Base-by-base conservation (phyloP, 306 rosid genomes). In the Prunus salicina region DNA sequence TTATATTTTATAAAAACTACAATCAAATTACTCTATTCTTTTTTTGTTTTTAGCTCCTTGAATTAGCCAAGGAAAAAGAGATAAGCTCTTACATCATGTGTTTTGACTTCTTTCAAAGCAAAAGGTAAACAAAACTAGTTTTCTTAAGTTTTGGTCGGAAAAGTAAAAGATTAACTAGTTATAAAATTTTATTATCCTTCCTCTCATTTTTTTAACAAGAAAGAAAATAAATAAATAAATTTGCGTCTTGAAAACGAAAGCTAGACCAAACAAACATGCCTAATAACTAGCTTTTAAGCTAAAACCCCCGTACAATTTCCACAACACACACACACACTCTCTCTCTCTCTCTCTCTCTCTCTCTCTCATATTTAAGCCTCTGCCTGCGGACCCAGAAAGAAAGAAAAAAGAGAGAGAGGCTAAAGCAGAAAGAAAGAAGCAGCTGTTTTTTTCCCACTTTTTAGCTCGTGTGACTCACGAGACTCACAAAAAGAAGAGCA, bases 401-500 rank as follows among this genome's bases (percentile, higher is more conserved):
- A 30, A 28, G 15, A 15, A 12, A 15, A 16, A 12, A 22, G 4
- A 56, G 12, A 55, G 20, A 15, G 7, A 22, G 45, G 25, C 28
- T 4, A 16, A 50, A 66, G 24, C 27, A 18, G 45, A 30, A 32
- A 50, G 25, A 2, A 49, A 63, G 68, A 60, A 24, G 38, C 11
- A 32, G 43, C 15, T 15, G 68, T 27, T 64, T n/a, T 45, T 20
- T 57, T 62, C 52, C 16, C 6, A 34, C 4, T 32, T 16, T 80
- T 72, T 62, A 53, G 57, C 77, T 84, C 80, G 89, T 77, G 72
- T 12, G 71, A 72, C 12, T 89, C 92, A 86, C 97, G 91, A 74
- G 92, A 76, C 73, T 16, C 76, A 73, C 60, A 64, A 12, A 8
- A 38, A 38, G 43, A 38, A 38, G 43, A 38, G 9, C 43, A 6